These are phyloP conservation scores for Plicaturopsis crispa DNA, from an alignment of 768 basidiomycete species.

Conservation along the genomic window DNA sequence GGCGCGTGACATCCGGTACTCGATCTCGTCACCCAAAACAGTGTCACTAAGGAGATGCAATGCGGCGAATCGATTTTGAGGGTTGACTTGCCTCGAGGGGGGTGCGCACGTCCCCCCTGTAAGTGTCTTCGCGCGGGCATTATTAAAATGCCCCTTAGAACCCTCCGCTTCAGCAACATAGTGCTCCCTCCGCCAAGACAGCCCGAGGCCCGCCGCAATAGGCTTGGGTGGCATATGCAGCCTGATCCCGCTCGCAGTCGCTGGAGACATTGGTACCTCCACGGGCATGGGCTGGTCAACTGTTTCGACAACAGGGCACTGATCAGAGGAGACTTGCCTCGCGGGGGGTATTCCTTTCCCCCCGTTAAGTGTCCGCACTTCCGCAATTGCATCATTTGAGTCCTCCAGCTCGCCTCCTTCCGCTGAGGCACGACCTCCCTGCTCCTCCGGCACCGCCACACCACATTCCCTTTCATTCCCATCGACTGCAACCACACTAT, in stretches of 20 bases:
- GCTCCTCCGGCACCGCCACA: background rate
- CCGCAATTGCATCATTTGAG: background rate
- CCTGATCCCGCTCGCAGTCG: too few species aligned
- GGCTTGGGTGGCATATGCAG: too few species aligned
- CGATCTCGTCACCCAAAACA: too few species aligned
- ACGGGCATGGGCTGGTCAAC: background rate
- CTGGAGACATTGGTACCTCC: too few species aligned
- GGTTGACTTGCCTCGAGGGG: conserved; percentile 1
- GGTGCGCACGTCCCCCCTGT: background rate
- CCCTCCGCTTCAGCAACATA: too few species aligned
- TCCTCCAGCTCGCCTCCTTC: background rate
- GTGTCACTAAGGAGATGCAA: too few species aligned
- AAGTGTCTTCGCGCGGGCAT: background rate
- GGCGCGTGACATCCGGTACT: too few species aligned
- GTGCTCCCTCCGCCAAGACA: too few species aligned
- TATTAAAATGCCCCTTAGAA: too few species aligned
- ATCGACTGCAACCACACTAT: conserved; percentile 1
- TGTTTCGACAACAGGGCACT: background rate
- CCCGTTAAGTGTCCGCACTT: background rate
- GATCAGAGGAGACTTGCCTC: background rate
- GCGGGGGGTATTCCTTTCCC: conserved; percentile 1
- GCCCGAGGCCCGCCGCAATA: too few species aligned
- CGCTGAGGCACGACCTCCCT: background rate
- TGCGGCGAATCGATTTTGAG: too few species aligned
- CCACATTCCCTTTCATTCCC: background rate